Conservation (phyloP, 78 protist species). For the Tieghemostelium lacteum region DNA sequence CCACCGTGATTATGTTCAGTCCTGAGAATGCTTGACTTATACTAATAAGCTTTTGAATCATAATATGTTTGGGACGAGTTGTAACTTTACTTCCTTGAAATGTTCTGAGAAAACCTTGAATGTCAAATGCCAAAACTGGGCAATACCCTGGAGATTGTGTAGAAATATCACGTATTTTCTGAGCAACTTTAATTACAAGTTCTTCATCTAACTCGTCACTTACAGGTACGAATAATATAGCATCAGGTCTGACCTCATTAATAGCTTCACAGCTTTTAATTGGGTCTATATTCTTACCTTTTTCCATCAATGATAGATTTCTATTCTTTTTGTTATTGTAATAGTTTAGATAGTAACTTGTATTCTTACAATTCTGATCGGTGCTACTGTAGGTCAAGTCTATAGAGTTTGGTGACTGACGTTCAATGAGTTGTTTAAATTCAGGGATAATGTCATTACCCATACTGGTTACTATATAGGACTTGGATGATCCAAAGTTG, state of each 20-base stretch:
- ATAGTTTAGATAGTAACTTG: slow-evolving; percentile 53
- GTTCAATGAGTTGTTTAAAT: slow-evolving; percentile 3
- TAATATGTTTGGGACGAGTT: slow-evolving; percentile 26
- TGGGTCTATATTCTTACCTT: neutral
- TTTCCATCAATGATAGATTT: slow-evolving; percentile 32
- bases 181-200: neutral
- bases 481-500: slow-evolving; percentile 52
- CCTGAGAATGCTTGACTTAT: slow-evolving; percentile 4
- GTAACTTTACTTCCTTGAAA: slow-evolving; percentile 42
- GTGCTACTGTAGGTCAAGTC: neutral
- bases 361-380: neutral
- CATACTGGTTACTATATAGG: slow-evolving; percentile 18
- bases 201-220: slow-evolving; percentile 39
- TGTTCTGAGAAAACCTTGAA: slow-evolving; percentile 57
- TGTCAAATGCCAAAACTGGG: slow-evolving; percentile 59
- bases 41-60: slow-evolving; percentile 12
- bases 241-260: slow-evolving; percentile 20
- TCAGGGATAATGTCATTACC: slow-evolving; percentile 42
- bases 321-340: slow-evolving; percentile 61
- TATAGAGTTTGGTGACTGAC: neutral
- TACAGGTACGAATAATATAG: slow-evolving; percentile 41
- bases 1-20: slow-evolving; percentile 6
- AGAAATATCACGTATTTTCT: neutral
- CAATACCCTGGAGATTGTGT: neutral
- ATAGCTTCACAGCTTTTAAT: slow-evolving; percentile 14